phyloP scores from a whole-genome alignment of 257 asterid genomes.

The Capsicum rhomboideum region DNA sequence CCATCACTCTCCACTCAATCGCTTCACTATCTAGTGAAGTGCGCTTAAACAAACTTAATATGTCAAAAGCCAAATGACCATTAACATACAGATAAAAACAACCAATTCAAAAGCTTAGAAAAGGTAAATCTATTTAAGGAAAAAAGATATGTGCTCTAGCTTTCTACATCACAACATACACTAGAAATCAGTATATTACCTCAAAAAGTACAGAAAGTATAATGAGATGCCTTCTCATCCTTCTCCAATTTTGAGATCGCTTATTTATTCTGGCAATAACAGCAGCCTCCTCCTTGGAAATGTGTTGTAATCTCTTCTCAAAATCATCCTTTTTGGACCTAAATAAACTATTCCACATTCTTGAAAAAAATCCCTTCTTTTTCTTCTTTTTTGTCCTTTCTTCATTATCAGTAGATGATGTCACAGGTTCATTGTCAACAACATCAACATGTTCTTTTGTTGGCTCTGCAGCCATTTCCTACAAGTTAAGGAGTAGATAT shows the following conservation, averaged over 20 bases:
- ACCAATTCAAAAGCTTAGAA: neutral
- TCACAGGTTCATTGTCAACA: conserved; percentile 15
- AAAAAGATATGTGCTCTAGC: neutral
- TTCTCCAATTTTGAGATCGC: conserved; percentile 63
- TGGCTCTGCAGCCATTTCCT: conserved; percentile 57
- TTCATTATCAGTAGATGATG: conserved; percentile 32
- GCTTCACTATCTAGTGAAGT: neutral
- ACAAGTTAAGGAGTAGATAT: neutral
- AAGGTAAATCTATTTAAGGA: neutral
- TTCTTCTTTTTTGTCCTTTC: conserved; percentile 37
- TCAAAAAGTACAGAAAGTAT: conserved; percentile 55
- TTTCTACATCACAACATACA: neutral
- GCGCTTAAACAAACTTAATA: neutral
- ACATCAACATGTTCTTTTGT: conserved; percentile 36
- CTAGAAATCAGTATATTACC: conserved; percentile 33
- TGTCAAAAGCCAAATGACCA: neutral
- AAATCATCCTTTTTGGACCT: conserved; percentile 63
- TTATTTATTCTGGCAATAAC: conserved; percentile 55
- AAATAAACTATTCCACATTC: conserved; percentile 63
- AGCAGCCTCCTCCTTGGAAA: conserved; percentile 83
- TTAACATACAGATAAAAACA: neutral
- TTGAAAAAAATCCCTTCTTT: conserved; percentile 64
- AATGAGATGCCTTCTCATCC: conserved; percentile 51
- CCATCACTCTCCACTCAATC: neutral
- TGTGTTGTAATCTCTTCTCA: conserved; percentile 77